Conservation (phyloP, 768 basidiomycete species). For the Boletus bicolor region DNA sequence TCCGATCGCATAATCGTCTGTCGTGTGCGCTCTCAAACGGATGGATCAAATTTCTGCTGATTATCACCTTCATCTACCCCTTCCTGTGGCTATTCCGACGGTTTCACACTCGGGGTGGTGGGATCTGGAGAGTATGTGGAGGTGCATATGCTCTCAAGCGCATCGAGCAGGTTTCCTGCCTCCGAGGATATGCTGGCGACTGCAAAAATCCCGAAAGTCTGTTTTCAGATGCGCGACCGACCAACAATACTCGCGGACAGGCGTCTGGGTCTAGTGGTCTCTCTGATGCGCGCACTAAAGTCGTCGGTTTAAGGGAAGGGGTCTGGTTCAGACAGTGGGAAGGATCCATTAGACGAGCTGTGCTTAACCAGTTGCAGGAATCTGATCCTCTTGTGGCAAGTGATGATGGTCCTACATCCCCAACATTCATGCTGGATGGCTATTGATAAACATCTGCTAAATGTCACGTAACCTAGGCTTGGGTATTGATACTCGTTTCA, state of each 20-base stretch:
- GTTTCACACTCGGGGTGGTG: slow-evolving; percentile 65
- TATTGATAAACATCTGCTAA: slow-evolving; percentile 5
- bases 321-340: slow-evolving; percentile 84
- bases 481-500: background rate
- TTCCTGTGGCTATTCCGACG: slow-evolving; percentile 80
- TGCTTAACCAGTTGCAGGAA: slow-evolving; percentile 41
- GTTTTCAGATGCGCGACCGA: slow-evolving; percentile 1
- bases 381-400: slow-evolving; percentile 35
- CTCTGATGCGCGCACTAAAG: slow-evolving; percentile 35
- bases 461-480: background rate
- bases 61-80: slow-evolving; percentile 70
- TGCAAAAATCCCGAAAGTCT: slow-evolving; percentile 1
- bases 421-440: slow-evolving; percentile 26
- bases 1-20: slow-evolving; percentile 65
- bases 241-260: background rate
- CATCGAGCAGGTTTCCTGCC: slow-evolving; percentile 16
- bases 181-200: slow-evolving; percentile 3
- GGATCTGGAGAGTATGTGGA: slow-evolving; percentile 72
- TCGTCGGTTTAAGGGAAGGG: slow-evolving; percentile 64
- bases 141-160: slow-evolving; percentile 72
- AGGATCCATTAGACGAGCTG: slow-evolving; percentile 58
- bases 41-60: slow-evolving; percentile 68
- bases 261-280: slow-evolving; percentile 22
- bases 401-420: slow-evolving; percentile 12
- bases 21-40: slow-evolving; percentile 65